Evolutionary conservation across 139 green algal species (phyloP).

Genomic region (Axilococcus clingmanii): DNA sequence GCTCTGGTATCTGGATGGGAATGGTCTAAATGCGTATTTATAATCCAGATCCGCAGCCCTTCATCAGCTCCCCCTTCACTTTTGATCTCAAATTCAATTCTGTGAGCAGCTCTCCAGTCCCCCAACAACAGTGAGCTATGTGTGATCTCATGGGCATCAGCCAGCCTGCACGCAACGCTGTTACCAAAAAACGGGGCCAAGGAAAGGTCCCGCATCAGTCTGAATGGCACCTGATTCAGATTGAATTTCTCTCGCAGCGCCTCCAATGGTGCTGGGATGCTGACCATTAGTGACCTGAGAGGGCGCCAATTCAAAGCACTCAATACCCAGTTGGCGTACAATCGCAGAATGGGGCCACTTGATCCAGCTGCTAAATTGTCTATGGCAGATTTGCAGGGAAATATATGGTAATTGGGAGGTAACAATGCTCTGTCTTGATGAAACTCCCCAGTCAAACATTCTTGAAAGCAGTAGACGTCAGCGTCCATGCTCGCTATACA

Average conservation of each 20-base stretch:
- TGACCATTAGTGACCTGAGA: constrained; percentile 19
- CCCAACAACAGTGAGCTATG: constrained; percentile 30
- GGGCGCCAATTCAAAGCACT: constrained; percentile 9
- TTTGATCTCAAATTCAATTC: constrained; percentile 21
- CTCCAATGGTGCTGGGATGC: constrained; percentile 21
- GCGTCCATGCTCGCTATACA: constrained; percentile 26
- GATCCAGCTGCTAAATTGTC: constrained; percentile 12
- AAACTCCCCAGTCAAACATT: constrained; percentile 39
- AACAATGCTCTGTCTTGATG: constrained; percentile 28
- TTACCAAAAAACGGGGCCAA: constrained; percentile 42
- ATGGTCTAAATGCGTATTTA: constrained; percentile 46
- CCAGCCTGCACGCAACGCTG: constrained; percentile 27
- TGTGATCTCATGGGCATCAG: constrained; percentile 14
- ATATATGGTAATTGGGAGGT: constrained; percentile 18
- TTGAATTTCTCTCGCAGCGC: constrained; percentile 18
- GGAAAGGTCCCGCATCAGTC: constrained; percentile 17
- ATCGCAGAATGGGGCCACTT: neutral
- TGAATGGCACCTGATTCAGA: constrained; percentile 8
- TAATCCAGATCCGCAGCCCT: constrained; percentile 28
- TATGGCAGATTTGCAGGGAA: constrained; percentile 31
- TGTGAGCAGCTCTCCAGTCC: constrained; percentile 36
- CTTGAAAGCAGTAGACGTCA: constrained; percentile 38
- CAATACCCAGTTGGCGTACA: constrained; percentile 9
- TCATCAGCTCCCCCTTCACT: neutral
- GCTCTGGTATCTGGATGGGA: constrained; percentile 11